Evolutionary conservation across 2,329 filamentous ascomycete species (phyloP), one percentile per base, ranked within the genome.

Genomic region (Paraphaeosphaeria minitans): DNA sequence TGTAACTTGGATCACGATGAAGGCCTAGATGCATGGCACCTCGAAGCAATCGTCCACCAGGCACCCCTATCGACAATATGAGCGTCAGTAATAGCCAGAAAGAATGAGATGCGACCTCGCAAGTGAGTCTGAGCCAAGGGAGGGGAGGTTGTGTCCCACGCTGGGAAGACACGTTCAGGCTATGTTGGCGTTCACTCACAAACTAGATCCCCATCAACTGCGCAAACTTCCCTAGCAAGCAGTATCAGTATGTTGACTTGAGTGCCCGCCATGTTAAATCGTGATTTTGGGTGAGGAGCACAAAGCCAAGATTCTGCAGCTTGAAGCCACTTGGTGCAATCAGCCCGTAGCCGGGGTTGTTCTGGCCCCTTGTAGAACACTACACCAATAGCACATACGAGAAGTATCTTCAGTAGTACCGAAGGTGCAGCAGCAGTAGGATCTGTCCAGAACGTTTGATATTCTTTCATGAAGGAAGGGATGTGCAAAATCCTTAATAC

Each of bases 231-330:
- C 5, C 75, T 71, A 7, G 78, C 77, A 14, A 80, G 50, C 0
- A 80, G 47, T 0, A 77, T 65, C 0, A 81, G 60, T 5, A 77
- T 73, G 6, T 73, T 56, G 70, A 79, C 66, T 59, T 88, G 85
- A 0, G 88, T 58, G 4, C 76, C 78, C n/a, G 80, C 77, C 1
- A 87, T 75, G 14, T 77, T 81, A 0, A 87, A 74, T 1, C 79
- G 74, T 0, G 79, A 77, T 59, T 88, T 87, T 61, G 80, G 82
- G 8, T 83, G 76, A 0, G 85, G 85, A 3, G 79, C 79, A 0
- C 80, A 80, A 0, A 84, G 61, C 83, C 84, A 88, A 0, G 78
- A 78, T 46, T 84, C 81, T 0, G 82, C 84, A 55, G 86, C 84
- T 57, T 85, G 82, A 0, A 87, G 74, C 85, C 85, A 89, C 41